Evolutionary conservation across 345 rosid species (phyloP).

Genomic region (Aegle marmelos): DNA sequence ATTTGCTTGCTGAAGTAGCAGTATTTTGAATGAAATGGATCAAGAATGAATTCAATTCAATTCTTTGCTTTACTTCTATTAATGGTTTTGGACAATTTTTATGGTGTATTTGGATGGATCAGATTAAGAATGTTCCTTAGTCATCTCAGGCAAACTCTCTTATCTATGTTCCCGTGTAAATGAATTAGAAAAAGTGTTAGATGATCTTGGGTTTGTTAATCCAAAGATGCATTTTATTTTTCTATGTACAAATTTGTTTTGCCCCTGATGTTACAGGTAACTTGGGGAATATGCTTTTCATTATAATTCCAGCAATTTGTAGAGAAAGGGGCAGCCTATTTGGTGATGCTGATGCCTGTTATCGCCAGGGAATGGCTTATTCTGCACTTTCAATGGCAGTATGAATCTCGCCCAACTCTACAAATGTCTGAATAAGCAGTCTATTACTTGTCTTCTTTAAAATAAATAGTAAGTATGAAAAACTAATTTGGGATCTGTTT

Average conservation of each 20-base stretch:
- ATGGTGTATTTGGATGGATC: not conserved
- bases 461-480: not conserved
- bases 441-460: not conserved
- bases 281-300: conserved; percentile 31
- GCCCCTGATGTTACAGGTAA: conserved; percentile 22
- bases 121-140: not conserved
- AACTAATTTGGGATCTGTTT: not conserved
- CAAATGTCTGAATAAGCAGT: not conserved
- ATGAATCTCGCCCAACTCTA: conserved; percentile 4
- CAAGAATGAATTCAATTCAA: not conserved
- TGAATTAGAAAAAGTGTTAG: not conserved
- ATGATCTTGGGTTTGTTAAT: not conserved
- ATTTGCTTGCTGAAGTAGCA: not conserved
- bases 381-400: conserved; percentile 43
- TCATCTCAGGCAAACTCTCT: not conserved
- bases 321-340: conserved; percentile 28
- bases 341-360: conserved; percentile 24
- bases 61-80: not conserved
- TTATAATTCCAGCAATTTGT: conserved; percentile 36
- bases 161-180: too few species aligned
- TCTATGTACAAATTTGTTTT: not conserved
- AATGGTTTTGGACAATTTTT: not conserved
- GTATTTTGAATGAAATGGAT: not conserved
- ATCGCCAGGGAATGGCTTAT: conserved; percentile 27
- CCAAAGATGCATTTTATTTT: not conserved